Conservation (phyloP, 1,139 yeast species). For the Kodamaea ohmeri region DNA sequence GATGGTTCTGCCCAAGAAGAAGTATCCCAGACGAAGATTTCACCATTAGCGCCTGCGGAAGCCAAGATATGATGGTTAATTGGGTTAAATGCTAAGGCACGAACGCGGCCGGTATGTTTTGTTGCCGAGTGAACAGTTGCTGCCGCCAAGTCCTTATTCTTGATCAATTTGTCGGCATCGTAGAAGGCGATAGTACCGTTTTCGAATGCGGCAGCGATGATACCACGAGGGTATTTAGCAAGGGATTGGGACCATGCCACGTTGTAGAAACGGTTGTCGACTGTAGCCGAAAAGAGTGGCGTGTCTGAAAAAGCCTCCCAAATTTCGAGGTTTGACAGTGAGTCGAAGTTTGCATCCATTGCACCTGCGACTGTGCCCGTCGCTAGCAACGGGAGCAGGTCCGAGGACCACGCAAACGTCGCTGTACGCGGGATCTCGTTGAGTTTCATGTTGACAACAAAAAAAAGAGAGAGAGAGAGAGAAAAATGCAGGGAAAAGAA, state of each 20-base stretch:
- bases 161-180: slow-evolving; percentile 51
- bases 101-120: slow-evolving; percentile 71
- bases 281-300: slow-evolving; percentile 52
- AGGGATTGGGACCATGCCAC: slow-evolving; percentile 80
- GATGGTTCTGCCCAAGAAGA: slow-evolving; percentile 59
- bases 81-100: slow-evolving; percentile 75
- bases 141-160: slow-evolving; percentile 35
- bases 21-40: slow-evolving; percentile 87
- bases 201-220: slow-evolving; percentile 89
- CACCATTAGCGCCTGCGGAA: slow-evolving; percentile 85
- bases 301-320: slow-evolving; percentile 64
- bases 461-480: background rate
- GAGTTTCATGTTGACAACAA: slow-evolving; percentile 47
- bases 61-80: slow-evolving; percentile 71
- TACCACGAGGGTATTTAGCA: slow-evolving; percentile 51
- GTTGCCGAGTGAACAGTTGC: slow-evolving; percentile 49
- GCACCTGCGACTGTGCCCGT: slow-evolving; percentile 96
- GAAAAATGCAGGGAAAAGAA: background rate
- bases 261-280: slow-evolving; percentile 68
- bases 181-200: slow-evolving; percentile 78
- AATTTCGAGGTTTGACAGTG: slow-evolving; percentile 71
- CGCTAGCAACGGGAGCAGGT: slow-evolving; percentile 69
- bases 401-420: slow-evolving; percentile 92
- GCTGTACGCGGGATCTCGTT: slow-evolving; percentile 84
- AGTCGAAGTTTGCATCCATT: slow-evolving; percentile 81